phyloP scores from a whole-genome alignment of 2,329 filamentous ascomycete species.

The Fusarium falciforme region DNA sequence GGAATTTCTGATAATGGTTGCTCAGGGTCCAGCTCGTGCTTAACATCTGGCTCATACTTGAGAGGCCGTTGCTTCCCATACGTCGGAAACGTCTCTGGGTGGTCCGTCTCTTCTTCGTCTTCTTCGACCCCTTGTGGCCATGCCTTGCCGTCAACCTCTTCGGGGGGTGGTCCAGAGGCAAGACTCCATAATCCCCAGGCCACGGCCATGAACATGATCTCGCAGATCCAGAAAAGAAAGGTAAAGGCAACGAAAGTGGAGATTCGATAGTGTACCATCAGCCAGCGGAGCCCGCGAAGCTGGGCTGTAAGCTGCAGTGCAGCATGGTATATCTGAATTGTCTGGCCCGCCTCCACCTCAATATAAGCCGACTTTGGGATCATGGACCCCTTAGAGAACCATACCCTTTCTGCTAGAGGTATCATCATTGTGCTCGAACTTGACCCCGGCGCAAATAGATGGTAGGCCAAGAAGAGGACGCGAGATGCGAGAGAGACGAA shows the following conservation, averaged over 20 bases:
- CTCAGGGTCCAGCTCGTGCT: constrained; percentile 49
- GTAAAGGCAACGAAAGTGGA: constrained; percentile 77
- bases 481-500: constrained; percentile 72
- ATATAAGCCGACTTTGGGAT: constrained; percentile 62
- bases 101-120: constrained; percentile 53
- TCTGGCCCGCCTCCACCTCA: constrained; percentile 76
- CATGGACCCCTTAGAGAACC: constrained; percentile 63
- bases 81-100: constrained; percentile 57
- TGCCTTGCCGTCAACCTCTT: constrained; percentile 12
- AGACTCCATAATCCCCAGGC: constrained; percentile 71
- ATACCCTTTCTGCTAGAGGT: constrained; percentile 77
- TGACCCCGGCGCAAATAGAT: constrained; percentile 72
- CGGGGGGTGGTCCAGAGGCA: constrained; percentile 42
- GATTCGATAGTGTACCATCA: constrained; percentile 88
- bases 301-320: constrained; percentile 77
- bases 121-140: constrained; percentile 32
- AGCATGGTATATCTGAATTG: constrained; percentile 81
- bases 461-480: constrained; percentile 73
- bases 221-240: constrained; percentile 79
- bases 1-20: constrained; percentile 50
- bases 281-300: constrained; percentile 80
- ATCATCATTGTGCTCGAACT: constrained; percentile 75
- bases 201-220: constrained; percentile 73
- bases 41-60: constrained; percentile 54
- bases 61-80: constrained; percentile 55